These are phyloP conservation scores for Fraxinus greggii DNA, from an alignment of 305 asterid species.

Conservation along the genomic window DNA sequence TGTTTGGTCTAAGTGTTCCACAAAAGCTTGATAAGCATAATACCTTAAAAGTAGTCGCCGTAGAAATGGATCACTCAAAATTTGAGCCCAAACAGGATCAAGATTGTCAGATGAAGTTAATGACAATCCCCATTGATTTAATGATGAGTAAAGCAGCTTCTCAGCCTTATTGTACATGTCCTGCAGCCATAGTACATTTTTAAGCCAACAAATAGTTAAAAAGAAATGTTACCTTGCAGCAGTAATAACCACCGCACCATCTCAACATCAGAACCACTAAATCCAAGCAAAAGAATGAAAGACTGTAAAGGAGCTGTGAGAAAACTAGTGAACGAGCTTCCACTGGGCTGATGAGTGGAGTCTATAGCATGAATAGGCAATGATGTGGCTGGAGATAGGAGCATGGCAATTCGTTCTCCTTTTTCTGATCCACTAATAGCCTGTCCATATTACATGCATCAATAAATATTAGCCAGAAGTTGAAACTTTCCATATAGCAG, in stretches of 20 bases:
- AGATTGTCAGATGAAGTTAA: constrained; percentile 59
- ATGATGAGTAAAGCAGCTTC: constrained; percentile 61
- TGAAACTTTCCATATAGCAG: neutral
- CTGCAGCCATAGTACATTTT: constrained; percentile 46
- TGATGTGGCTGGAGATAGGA: constrained; percentile 70
- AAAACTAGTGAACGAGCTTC: constrained; percentile 82
- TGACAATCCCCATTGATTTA: constrained; percentile 62
- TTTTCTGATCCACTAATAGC: constrained; percentile 77
- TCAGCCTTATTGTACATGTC: constrained; percentile 65
- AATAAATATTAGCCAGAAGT: constrained; percentile 18
- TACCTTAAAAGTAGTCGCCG: constrained; percentile 86
- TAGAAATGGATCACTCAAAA: constrained; percentile 73
- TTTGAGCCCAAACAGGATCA: constrained; percentile 84
- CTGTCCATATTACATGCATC: constrained; percentile 42
- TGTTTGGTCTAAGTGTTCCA: neutral
- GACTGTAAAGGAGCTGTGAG: constrained; percentile 87
- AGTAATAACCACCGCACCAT: constrained; percentile 42
- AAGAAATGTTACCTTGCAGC: constrained; percentile 17
- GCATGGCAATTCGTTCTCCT: constrained; percentile 88
- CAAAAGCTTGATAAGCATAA: neutral
- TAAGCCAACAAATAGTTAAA: constrained; percentile 9
- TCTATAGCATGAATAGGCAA: constrained; percentile 59
- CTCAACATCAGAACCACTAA: constrained; percentile 67
- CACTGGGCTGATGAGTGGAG: constrained; percentile 65
- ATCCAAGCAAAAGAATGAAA: constrained; percentile 72